Evolutionary conservation across 1,139 yeast species (phyloP).

Genomic region (Pichia sp.): DNA sequence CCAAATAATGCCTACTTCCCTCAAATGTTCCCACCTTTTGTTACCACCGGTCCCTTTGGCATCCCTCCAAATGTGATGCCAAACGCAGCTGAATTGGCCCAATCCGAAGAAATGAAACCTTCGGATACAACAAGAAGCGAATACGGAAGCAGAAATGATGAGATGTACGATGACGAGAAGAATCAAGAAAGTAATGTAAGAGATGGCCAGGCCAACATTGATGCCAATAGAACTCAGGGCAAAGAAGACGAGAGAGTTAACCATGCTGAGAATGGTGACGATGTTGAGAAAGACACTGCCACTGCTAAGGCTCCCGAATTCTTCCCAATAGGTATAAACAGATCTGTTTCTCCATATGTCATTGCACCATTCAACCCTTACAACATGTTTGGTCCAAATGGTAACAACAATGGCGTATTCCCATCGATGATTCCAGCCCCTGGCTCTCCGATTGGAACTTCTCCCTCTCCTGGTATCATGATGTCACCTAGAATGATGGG

Average conservation of each 20-base stretch:
- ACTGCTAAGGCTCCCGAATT: slow-evolving; percentile 7
- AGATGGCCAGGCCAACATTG: neutral
- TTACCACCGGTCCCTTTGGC: neutral
- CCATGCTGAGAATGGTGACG: neutral
- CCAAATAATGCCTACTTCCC: slow-evolving; percentile 17
- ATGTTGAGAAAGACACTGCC: neutral
- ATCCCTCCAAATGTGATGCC: slow-evolving; percentile 7
- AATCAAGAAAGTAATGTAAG: neutral
- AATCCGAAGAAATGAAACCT: slow-evolving; percentile 12
- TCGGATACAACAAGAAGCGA: slow-evolving; percentile 17
- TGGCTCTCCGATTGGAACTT: slow-evolving; percentile 21
- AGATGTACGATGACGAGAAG: slow-evolving; percentile 1
- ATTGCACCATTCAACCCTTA: slow-evolving; percentile 51
- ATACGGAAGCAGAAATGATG: slow-evolving; percentile 11
- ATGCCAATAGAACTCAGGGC: slow-evolving; percentile 5
- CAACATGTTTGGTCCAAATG: slow-evolving; percentile 37
- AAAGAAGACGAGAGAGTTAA: neutral
- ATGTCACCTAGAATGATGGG: slow-evolving; percentile 16
- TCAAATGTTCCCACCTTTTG: slow-evolving; percentile 21
- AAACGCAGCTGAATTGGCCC: slow-evolving; percentile 1
- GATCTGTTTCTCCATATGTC: slow-evolving; percentile 38
- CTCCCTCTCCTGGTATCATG: slow-evolving; percentile 16
- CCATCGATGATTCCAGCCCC: slow-evolving; percentile 20
- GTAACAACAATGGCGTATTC: slow-evolving; percentile 5
- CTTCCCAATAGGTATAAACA: slow-evolving; percentile 24